A percentile compares a stretch with the other conserved stretches of the same genome.
Evolutionary conservation across 352 stramenopile species (phyloP).

Genomic region (Phytopythium aichiense): DNA sequence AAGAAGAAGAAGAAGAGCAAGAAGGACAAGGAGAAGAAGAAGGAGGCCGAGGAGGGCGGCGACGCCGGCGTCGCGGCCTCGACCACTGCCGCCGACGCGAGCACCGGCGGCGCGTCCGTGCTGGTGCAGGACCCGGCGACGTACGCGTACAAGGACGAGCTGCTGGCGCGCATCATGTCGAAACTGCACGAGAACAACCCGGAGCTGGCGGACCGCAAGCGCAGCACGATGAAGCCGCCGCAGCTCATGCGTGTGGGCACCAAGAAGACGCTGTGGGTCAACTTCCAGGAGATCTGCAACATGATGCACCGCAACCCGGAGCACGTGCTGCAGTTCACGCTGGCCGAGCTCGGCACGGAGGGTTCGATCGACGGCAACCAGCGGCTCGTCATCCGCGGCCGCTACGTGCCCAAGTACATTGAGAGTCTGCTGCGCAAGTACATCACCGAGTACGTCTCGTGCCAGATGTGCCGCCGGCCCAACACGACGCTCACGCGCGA

Average conservation of each 20-base stretch:
- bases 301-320: constrained; percentile 98
- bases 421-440: constrained; percentile 99
- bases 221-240: constrained; percentile 87
- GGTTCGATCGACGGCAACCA: constrained; percentile 99
- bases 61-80: constrained; percentile 25
- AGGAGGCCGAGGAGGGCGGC: constrained; percentile 77
- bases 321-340: constrained; percentile 99
- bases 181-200: constrained; percentile 97
- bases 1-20: constrained; percentile 93
- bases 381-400: constrained; percentile 97
- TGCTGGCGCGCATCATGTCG: constrained; percentile 93
- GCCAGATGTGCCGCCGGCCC: constrained; percentile 98
- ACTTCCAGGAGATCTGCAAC: constrained; percentile 98
- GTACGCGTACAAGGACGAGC: constrained; percentile 95
- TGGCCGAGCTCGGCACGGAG: constrained; percentile 99
- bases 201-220: constrained; percentile 95
- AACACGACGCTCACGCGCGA: constrained; percentile 98
- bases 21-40: constrained; percentile 91
- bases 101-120: constrained; percentile 42
- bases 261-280: constrained; percentile 99
- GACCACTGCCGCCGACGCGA: constrained; percentile 19
- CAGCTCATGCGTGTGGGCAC: constrained; percentile 91
- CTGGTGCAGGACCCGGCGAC: constrained; percentile 86
- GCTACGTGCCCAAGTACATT: constrained; percentile 99
- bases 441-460: constrained; percentile 99